These are phyloP conservation scores for Trichosporon sp. DNA, from an alignment of 1,284 basidiomycete species.

Conservation along the genomic window DNA sequence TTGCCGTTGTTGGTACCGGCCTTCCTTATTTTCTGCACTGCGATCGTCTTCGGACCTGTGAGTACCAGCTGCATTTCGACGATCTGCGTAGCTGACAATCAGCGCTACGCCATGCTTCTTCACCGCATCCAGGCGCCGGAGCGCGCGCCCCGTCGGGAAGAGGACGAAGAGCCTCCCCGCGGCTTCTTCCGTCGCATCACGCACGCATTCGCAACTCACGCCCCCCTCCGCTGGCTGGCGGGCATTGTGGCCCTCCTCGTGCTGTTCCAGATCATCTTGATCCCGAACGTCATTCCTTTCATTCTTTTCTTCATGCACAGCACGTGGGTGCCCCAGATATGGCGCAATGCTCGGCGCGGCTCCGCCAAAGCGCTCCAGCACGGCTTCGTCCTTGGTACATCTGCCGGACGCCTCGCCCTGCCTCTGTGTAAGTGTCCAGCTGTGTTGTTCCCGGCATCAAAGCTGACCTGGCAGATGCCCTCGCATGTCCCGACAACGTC, in stretches of 20 bases:
- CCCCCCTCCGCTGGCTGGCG: slow-evolving; percentile 8
- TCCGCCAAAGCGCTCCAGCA: slow-evolving; percentile 62
- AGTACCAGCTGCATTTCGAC: slow-evolving; percentile 12
- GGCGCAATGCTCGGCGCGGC: slow-evolving; percentile 65
- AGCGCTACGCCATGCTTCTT: slow-evolving; percentile 78
- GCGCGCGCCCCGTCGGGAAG: slow-evolving; percentile 38
- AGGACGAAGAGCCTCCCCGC: neutral
- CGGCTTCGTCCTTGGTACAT: slow-evolving; percentile 73
- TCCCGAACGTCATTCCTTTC: slow-evolving; percentile 63
- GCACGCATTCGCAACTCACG: neutral
- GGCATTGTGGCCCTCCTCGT: slow-evolving; percentile 38
- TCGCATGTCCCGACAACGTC: slow-evolving; percentile 76
- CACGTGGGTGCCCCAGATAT: slow-evolving; percentile 77
- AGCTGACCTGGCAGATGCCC: slow-evolving; percentile 59
- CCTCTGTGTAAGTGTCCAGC: slow-evolving; percentile 60
- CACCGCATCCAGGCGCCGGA: slow-evolving; percentile 78
- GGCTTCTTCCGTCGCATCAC: neutral
- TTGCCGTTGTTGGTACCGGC: slow-evolving; percentile 73
- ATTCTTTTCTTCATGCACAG: slow-evolving; percentile 68
- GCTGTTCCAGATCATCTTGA: slow-evolving; percentile 65
- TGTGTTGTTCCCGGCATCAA: too few relatives aligned
- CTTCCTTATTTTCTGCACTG: slow-evolving; percentile 55
- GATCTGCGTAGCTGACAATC: slow-evolving; percentile 2
- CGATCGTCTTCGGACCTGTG: slow-evolving; percentile 47
- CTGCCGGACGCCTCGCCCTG: slow-evolving; percentile 62